A percentile compares a stretch with the other conserved stretches of the same genome.
Evolutionary conservation across 2,329 filamentous ascomycete species (phyloP).

Genomic region (Cordyceps cateniannulata): DNA sequence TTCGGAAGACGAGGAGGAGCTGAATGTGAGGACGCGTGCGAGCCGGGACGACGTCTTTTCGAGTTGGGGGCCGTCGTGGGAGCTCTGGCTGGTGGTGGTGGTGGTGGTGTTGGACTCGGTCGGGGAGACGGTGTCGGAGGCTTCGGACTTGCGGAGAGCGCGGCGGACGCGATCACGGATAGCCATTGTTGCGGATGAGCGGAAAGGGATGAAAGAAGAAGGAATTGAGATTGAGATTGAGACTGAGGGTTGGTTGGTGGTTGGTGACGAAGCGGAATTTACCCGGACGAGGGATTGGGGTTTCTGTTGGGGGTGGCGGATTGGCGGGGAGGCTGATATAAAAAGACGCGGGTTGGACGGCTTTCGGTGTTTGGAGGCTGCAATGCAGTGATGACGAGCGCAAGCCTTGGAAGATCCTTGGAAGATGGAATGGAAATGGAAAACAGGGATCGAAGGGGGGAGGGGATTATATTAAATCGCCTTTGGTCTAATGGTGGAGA

Average conservation of each 20-base stretch:
- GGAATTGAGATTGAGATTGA: no score
- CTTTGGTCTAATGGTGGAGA: background rate
- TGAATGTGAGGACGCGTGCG: conserved; percentile 26
- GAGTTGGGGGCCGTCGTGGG: conserved; percentile 21
- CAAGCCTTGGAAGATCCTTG: background rate
- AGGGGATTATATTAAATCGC: background rate
- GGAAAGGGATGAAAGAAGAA: background rate
- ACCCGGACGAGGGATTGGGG: background rate
- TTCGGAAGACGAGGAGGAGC: conserved; percentile 17
- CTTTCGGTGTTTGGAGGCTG: conserved; percentile 2
- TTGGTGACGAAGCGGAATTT: background rate
- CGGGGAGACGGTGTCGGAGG: conserved; percentile 26
- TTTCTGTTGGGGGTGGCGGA: conserved; percentile 2
- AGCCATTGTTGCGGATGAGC: conserved; percentile 29
- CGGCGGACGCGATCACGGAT: conserved; percentile 37
- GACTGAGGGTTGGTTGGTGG: background rate
- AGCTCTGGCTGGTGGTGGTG: conserved; percentile 19
- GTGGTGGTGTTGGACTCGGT: conserved; percentile 24
- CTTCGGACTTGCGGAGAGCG: conserved; percentile 31
- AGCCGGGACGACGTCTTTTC: conserved; percentile 26
- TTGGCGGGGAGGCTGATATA: background rate
- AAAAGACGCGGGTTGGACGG: background rate
- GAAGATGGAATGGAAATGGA: background rate
- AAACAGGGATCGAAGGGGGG: background rate
- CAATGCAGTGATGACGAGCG: background rate